Evolutionary conservation across 1,284 basidiomycete species (phyloP), one percentile per base, ranked within the genome.

Genomic region (Tranzscheliella williamsii): DNA sequence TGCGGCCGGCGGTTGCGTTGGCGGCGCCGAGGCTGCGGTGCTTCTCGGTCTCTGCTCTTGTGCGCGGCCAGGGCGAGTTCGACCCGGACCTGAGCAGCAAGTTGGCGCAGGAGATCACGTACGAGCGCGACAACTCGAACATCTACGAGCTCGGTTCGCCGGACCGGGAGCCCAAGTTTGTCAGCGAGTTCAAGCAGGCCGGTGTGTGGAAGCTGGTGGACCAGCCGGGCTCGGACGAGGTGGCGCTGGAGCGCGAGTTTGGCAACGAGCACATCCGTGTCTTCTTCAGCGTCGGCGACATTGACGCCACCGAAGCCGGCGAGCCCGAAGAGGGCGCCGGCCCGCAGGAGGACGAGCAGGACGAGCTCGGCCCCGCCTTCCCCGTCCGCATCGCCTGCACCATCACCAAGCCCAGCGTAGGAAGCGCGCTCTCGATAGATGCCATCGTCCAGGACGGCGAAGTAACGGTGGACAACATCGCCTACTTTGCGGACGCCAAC

Each of bases 401-500:
- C 39, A 84, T 97, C 78, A 88, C 88, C 66, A 97, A 97, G 84
- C 87, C 85, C 8, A 38, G 24, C 33, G 38, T 38, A 18, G 48
- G 49, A 3, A 70, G 73, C 22, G 73, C 73, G 2, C 41, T 77
- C 35, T 73, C 69, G 42, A 53, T 76, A 39, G 73, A 78, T 40
- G 73, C 58, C 4, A 69, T 68, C 37, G 75, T 66, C 73, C 88
- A 70, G 31, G 72, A 92, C 50, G 91, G 90, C 42, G 80, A 85
- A 11, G 91, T 96, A 78, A 81, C 87, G 24, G 82, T 94, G 57
- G 92, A 96, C 79, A 94, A 92, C 79, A 85, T 94, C 55, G 85
- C 90, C 4, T 94, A 83, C 82, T 95, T 94, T 80, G 80, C 82
- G 16, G 87, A 91, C 65, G 79, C 81, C 24, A 83, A 85, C 71